Evolutionary conservation across 345 rosid species (phyloP).

Genomic region (Citrus cavaleriei): DNA sequence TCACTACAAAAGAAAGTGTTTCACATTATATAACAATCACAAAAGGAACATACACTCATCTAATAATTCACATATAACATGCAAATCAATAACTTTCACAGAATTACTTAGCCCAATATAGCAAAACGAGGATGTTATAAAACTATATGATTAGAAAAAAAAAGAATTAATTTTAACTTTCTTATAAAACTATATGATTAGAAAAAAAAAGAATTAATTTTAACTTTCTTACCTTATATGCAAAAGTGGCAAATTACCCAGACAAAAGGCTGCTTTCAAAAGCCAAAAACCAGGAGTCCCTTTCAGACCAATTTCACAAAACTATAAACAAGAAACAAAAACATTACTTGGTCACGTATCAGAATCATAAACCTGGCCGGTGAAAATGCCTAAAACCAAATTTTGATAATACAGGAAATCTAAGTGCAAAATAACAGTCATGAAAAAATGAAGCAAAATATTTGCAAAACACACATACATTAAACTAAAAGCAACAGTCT

Average conservation of each 20-base stretch:
- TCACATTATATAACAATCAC: background rate
- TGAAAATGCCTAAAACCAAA: too few relatives aligned
- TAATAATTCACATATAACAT: background rate
- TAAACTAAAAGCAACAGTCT: background rate
- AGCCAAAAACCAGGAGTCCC: background rate
- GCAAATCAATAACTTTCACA: background rate
- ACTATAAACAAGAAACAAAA: background rate
- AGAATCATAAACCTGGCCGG: background rate
- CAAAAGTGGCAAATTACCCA: background rate
- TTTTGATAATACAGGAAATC: too few relatives aligned
- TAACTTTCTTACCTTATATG: constrained; percentile 41
- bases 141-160: background rate
- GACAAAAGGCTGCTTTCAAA: background rate
- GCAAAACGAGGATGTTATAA: background rate
- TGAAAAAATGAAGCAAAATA: background rate
- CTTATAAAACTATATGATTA: constrained; percentile 11
- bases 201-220: background rate
- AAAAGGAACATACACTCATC: background rate
- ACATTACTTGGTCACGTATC: background rate
- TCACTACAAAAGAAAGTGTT: background rate
- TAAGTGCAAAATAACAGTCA: background rate
- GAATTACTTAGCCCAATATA: background rate
- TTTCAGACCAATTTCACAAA: background rate
- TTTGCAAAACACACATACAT: background rate
- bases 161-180: constrained; percentile 16